phyloP scores from a whole-genome alignment of 768 basidiomycete genomes.

The Leucogyrophana mollusca region DNA sequence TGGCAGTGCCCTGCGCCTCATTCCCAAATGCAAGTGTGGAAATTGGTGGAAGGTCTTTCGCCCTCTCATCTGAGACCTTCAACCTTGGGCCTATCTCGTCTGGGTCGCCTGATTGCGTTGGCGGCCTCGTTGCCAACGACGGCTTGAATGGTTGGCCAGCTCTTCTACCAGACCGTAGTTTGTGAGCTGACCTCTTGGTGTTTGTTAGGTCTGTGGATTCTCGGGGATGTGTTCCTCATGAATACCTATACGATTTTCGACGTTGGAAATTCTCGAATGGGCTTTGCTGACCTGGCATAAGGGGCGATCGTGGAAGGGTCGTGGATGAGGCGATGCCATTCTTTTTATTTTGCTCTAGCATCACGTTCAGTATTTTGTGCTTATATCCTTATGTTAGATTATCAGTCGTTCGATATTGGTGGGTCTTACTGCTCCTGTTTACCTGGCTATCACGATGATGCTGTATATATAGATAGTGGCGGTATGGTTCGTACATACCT shows the following conservation, averaged over 20 bases:
- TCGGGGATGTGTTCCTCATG: conserved; percentile 35
- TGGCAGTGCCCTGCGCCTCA: conserved; percentile 22
- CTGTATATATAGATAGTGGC: no score
- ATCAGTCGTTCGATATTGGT: no score
- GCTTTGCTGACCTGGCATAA: conserved; percentile 25
- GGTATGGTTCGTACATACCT: no score
- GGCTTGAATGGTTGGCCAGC: conserved; percentile 1
- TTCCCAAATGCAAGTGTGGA: conserved; percentile 25
- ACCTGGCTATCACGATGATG: no score
- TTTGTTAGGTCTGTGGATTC: conserved; percentile 19
- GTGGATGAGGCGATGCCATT: no score
- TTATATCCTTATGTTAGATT: no score
- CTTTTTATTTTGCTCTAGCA: no score
- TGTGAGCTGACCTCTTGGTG: background rate
- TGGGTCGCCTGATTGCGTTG: conserved; percentile 26
- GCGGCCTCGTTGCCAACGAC: conserved; percentile 21
- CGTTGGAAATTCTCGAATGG: conserved; percentile 29
- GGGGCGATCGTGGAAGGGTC: no score
- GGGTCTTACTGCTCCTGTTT: no score
- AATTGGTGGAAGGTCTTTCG: conserved; percentile 33
- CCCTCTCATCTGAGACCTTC: conserved; percentile 26
- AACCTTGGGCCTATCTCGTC: conserved; percentile 35
- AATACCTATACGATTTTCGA: conserved; percentile 41
- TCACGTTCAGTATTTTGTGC: no score
- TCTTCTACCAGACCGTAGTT: background rate